Evolutionary conservation across 192 early-diverging fungal genomes (phyloP).

Genomic region (Podila minutissima): DNA sequence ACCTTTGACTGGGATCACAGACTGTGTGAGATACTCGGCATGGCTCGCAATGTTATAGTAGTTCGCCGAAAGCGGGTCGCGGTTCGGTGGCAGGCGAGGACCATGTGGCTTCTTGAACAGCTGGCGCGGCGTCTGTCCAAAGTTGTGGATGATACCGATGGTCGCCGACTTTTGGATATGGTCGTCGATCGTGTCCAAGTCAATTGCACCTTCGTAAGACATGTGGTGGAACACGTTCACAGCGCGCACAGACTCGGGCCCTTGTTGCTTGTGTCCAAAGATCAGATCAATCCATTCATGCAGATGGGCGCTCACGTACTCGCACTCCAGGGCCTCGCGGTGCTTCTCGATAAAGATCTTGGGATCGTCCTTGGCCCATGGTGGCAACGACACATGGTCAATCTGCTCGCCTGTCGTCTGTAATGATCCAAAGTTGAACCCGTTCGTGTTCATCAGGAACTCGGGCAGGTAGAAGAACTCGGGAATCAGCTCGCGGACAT

Average conservation of each 20-base stretch:
- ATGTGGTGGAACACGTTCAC: constrained; percentile 97
- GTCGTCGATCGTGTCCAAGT: constrained; percentile 89
- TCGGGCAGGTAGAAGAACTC: constrained; percentile 97
- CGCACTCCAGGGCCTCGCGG: constrained; percentile 82
- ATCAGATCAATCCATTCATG: constrained; percentile 97
- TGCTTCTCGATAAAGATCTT: constrained; percentile 83
- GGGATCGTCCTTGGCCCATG: constrained; percentile 82
- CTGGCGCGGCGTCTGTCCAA: constrained; percentile 95
- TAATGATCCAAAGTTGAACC: constrained; percentile 67
- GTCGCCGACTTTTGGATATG: constrained; percentile 89
- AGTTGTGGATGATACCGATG: constrained; percentile 96
- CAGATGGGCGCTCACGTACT: constrained; percentile 88
- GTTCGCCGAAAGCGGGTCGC: constrained; percentile 51
- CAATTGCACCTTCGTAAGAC: constrained; percentile 96
- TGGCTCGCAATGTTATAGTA: constrained; percentile 59
- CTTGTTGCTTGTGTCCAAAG: constrained; percentile 97
- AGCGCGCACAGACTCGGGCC: constrained; percentile 82
- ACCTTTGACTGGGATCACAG: constrained; percentile 63
- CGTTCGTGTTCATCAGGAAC: constrained; percentile 82
- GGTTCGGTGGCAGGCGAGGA: constrained; percentile 47
- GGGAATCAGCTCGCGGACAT: constrained; percentile 94
- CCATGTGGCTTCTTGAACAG: constrained; percentile 91
- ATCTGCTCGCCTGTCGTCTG: constrained; percentile 71
- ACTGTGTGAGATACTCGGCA: constrained; percentile 62
- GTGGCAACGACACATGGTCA: constrained; percentile 82